A percentile compares a stretch with the other conserved stretches of the same genome.
Conservation (phyloP, 1,139 yeast species). For the Lodderomyces elongisporus region DNA sequence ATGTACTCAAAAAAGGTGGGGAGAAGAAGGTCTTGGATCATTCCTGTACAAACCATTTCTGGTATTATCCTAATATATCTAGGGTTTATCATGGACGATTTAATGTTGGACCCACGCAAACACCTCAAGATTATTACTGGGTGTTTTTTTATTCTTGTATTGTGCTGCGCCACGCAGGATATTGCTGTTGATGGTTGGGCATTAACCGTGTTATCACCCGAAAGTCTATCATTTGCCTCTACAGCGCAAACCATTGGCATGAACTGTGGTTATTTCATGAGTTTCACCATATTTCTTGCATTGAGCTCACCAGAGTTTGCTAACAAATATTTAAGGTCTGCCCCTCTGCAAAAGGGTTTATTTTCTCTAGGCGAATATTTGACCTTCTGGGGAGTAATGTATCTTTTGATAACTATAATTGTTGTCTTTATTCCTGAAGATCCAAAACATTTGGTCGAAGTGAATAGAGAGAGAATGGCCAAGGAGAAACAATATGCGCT, state of each 20-base stretch:
- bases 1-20: slow-evolving; percentile 65
- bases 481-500: slow-evolving; percentile 28
- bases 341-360: slow-evolving; percentile 61
- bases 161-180: slow-evolving; percentile 95
- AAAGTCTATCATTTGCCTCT: slow-evolving; percentile 85
- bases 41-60: slow-evolving; percentile 80
- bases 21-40: slow-evolving; percentile 87
- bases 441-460: slow-evolving; percentile 46
- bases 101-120: slow-evolving; percentile 52
- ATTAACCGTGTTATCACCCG: slow-evolving; percentile 71
- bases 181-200: slow-evolving; percentile 99
- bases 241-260: slow-evolving; percentile 97
- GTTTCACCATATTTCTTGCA: slow-evolving; percentile 87
- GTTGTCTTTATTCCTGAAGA: slow-evolving; percentile 60
- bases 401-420: slow-evolving; percentile 56
- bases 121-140: slow-evolving; percentile 53
- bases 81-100: slow-evolving; percentile 53
- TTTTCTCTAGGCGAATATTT: slow-evolving; percentile 72
- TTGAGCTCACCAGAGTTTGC: slow-evolving; percentile 91
- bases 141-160: slow-evolving; percentile 70
- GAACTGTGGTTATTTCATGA: slow-evolving; percentile 86
- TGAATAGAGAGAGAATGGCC: slow-evolving; percentile 36
- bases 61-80: slow-evolving; percentile 62
- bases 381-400: slow-evolving; percentile 71
- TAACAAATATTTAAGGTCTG: slow-evolving; percentile 66